Evolutionary conservation across 768 basidiomycete genomes (phyloP).

Genomic region (Amanita phalloides): DNA sequence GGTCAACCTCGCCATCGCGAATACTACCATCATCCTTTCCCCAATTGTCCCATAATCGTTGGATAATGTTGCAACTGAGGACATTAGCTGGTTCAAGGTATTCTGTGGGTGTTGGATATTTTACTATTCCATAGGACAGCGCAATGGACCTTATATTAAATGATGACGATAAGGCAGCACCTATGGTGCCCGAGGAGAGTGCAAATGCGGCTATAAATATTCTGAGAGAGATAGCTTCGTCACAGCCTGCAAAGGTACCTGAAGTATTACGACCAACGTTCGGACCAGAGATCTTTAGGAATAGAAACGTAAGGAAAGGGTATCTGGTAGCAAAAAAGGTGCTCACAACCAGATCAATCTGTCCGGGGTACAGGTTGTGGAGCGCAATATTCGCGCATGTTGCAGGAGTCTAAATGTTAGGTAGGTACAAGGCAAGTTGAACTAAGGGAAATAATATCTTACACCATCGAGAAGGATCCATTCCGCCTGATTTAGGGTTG

Average conservation of each 20-base stretch:
- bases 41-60: conserved; percentile 78
- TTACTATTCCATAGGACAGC: conserved; percentile 76
- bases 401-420: conserved; percentile 59
- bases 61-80: conserved; percentile 56
- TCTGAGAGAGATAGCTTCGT: conserved; percentile 4
- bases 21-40: conserved; percentile 53
- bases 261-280: conserved; percentile 83
- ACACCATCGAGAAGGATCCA: conserved; percentile 90
- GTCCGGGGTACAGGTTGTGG: conserved; percentile 76
- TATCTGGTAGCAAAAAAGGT: neutral
- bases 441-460: conserved; percentile 13
- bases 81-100: conserved; percentile 65
- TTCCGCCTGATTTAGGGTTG: conserved; percentile 37
- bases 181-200: conserved; percentile 87
- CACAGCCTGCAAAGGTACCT: conserved; percentile 23
- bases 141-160: conserved; percentile 71
- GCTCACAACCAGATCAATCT: conserved; percentile 82
- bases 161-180: conserved; percentile 77
- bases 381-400: conserved; percentile 87
- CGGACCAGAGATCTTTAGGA: conserved; percentile 66
- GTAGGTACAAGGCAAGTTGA: neutral
- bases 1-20: conserved; percentile 57
- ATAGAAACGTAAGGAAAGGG: neutral
- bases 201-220: conserved; percentile 61
- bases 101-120: conserved; percentile 49